Evolutionary conservation across 495 filamentous ascomycete species (phyloP).

Genomic region (Aspergillus cavernicola): DNA sequence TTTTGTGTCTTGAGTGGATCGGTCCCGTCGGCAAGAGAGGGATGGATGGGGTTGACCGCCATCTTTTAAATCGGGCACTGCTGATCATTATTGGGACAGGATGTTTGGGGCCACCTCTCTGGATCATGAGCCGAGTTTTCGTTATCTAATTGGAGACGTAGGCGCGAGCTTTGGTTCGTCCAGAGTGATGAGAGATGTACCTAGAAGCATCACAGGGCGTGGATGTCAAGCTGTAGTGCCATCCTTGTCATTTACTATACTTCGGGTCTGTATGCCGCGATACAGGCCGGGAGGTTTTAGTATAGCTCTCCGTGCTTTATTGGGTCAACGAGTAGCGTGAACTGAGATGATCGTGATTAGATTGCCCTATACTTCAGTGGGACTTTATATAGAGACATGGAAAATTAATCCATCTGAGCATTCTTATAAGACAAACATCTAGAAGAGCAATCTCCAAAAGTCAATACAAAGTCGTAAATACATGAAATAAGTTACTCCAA

Average conservation of each 20-base stretch:
- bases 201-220: slow-evolving; percentile 22
- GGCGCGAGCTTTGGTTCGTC: slow-evolving; percentile 13
- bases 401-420: too few relatives aligned
- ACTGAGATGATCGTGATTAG: too few relatives aligned
- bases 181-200: slow-evolving; percentile 2
- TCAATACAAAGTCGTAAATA: slow-evolving; percentile 1
- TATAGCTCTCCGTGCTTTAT: too few relatives aligned
- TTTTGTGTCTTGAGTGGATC: slow-evolving; percentile 17
- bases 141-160: slow-evolving; percentile 33
- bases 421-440: background rate
- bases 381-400: too few relatives aligned
- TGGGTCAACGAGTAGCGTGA: too few relatives aligned
- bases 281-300: background rate
- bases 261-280: background rate
- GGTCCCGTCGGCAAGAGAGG: slow-evolving; percentile 17
- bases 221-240: background rate
- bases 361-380: too few relatives aligned
- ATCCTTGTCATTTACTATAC: too few relatives aligned
- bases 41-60: slow-evolving; percentile 8
- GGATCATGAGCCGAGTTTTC: slow-evolving; percentile 18
- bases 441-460: background rate
- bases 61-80: slow-evolving; percentile 7
- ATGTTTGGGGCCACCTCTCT: background rate
- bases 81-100: background rate
- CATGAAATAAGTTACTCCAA: slow-evolving; percentile 3